phyloP scores from a whole-genome alignment of 495 filamentous ascomycete genomes.

The Jackrogersella multiformis region DNA sequence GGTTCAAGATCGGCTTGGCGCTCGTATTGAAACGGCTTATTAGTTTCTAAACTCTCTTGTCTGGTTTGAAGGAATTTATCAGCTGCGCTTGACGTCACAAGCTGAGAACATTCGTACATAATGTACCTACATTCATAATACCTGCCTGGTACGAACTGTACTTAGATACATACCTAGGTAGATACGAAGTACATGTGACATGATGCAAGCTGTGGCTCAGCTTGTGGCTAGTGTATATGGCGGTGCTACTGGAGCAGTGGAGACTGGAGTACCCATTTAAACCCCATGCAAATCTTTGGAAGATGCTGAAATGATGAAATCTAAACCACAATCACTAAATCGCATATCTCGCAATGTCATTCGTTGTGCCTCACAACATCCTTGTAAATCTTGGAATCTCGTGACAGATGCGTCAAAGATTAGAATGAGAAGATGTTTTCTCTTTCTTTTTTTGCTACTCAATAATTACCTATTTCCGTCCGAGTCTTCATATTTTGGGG shows the following conservation, averaged over 20 bases:
- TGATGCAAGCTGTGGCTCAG: too few species aligned
- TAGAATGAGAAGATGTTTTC: background rate
- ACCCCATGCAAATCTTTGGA: background rate
- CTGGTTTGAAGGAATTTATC: slow-evolving; percentile 13
- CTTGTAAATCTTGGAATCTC: slow-evolving; percentile 1
- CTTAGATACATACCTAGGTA: too few species aligned
- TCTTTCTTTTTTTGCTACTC: too few species aligned
- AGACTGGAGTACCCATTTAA: background rate
- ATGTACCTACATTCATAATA: too few species aligned
- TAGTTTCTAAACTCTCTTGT: too few species aligned
- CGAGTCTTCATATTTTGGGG: slow-evolving; percentile 3
- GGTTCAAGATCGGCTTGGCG: slow-evolving; percentile 30
- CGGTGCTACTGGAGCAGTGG: too few species aligned
- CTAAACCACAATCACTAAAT: slow-evolving; percentile 35
- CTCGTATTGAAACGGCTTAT: slow-evolving; percentile 41
- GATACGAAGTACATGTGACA: too few species aligned
- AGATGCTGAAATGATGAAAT: slow-evolving; percentile 35
- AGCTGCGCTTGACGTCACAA: slow-evolving; percentile 27
- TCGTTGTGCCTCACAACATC: slow-evolving; percentile 30
- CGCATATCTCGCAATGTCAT: slow-evolving; percentile 19
- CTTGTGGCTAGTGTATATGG: slow-evolving; percentile 24
- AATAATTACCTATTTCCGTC: slow-evolving; percentile 25
- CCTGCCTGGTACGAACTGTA: too few species aligned
- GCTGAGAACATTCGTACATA: too few species aligned
- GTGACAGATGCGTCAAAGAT: slow-evolving; percentile 6